A percentile compares a stretch with the other conserved stretches of the same genome.
Evolutionary conservation across 805 yeast genomes (phyloP).

Genomic region (Komagataella phaffii): DNA sequence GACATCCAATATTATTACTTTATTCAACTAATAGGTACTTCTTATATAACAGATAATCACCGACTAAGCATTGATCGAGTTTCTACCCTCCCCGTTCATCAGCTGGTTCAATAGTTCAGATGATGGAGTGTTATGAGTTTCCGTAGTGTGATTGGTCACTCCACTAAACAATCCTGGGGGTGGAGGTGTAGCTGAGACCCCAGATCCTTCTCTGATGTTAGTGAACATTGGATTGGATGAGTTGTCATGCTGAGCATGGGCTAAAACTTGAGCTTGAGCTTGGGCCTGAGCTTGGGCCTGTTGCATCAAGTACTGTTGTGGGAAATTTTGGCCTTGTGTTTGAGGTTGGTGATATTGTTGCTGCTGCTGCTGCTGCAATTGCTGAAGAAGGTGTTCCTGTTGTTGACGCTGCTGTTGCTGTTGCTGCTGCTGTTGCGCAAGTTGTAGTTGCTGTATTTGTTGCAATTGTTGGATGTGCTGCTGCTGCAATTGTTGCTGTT

Average conservation of each 20-base stretch:
- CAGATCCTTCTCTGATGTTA: conserved; percentile 19
- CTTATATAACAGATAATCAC: not conserved
- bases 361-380: conserved; percentile 15
- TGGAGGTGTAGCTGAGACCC: conserved; percentile 39
- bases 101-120: conserved; percentile 75
- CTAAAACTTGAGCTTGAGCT: conserved; percentile 9
- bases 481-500: conserved; percentile 16
- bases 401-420: conserved; percentile 9
- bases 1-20: not conserved
- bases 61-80: not conserved
- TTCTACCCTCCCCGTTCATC: conserved; percentile 42
- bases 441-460: conserved; percentile 16
- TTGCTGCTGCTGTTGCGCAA: not conserved
- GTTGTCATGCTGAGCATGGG: conserved; percentile 7
- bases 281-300: conserved; percentile 9
- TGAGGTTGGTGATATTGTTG: conserved; percentile 19
- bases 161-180: conserved; percentile 54
- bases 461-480: conserved; percentile 11
- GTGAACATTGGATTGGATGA: conserved; percentile 5
- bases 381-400: conserved; percentile 8
- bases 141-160: conserved; percentile 5
- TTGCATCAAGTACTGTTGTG: not conserved
- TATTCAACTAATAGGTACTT: not conserved
- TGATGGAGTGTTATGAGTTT: conserved; percentile 35
- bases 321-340: not conserved